Base-by-base conservation (phyloP, 495 filamentous ascomycete species). In the Penicillium bovifimosum region DNA sequence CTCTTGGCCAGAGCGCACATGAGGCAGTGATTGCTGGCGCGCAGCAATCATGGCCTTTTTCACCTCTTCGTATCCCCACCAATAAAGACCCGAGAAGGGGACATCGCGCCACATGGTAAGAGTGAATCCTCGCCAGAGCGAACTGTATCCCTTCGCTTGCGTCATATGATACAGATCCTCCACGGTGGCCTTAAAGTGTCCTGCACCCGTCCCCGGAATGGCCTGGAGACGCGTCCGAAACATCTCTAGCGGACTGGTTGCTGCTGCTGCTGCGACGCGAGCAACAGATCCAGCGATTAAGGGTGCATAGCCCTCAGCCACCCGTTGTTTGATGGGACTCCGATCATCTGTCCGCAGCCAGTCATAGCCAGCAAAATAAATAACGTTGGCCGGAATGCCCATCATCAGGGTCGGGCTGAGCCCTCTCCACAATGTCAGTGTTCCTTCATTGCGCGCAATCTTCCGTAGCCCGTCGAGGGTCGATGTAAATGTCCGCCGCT, bases 341-440 rank as follows among this genome's bases (percentile, higher is more conserved):
- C 68, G 66, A 1, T 76, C 72, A 61, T 86, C 86, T 18, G 72
- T 84, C 11, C 93, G 85, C 53, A 98, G 70, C 83, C 88, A 93
- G 61, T 98, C 93, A 66, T 98, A 98, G n/a, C 92, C 93, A 29
- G 93, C 92, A 60, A 96, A 96, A 70, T 98, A 98, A 53, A 98
- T 97, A 54, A 98, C 91, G 68, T 98, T 98, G 32, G 82, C 90
- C 0, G 93, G 93, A 28, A 98, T 81, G 3, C 92, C 85, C 93
- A 98, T 98, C 59, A 88, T 79, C 36, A 98, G 70, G 1, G 95
- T 98, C 9, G 95, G 90, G 16, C 87, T 91, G 2, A 98, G 78
- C 5, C 93, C 93, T 32, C 93, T 83, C 93, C 93, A 98, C 43
- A 98, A 77, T 7, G 95, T 90, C 16, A 78, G 80, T 11, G 87